These are phyloP conservation scores for Colletotrichum costaricense DNA, from an alignment of 2,329 filamentous ascomycete genomes.

Conservation along the genomic window DNA sequence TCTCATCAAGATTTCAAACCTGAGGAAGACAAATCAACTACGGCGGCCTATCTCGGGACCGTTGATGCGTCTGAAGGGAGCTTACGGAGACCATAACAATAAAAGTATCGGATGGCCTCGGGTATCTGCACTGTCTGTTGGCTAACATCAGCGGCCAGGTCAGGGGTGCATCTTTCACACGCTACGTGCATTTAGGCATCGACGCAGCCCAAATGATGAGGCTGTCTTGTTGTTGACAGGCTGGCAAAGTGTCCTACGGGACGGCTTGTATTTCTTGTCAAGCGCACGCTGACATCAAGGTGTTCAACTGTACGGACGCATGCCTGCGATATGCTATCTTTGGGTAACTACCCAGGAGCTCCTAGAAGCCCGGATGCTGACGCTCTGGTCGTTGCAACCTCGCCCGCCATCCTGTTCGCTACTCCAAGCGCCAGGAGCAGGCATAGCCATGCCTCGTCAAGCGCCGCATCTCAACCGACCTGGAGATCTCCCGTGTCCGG, in stretches of 20 bases:
- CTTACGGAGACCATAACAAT: background rate
- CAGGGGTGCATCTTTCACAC: conserved; percentile 5
- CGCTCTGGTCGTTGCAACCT: conserved; percentile 4
- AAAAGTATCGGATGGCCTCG: background rate
- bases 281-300: conserved; percentile 10
- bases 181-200: conserved; percentile 34
- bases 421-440: conserved; percentile 10
- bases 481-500: conserved; percentile 26
- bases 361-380: background rate
- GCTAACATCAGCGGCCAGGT: conserved; percentile 16
- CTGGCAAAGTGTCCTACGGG: conserved; percentile 15
- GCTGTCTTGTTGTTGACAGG: conserved; percentile 33
- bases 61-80: background rate
- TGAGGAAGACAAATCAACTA: conserved; percentile 3
- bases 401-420: conserved; percentile 10
- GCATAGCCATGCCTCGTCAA: conserved; percentile 25
- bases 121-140: conserved; percentile 18
- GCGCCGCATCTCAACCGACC: background rate
- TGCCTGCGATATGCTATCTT: background rate
- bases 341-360: background rate
- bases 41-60: background rate
- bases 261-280: conserved; percentile 23
- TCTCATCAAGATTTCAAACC: conserved; percentile 4
- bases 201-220: conserved; percentile 38
- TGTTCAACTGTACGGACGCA: conserved; percentile 31